These are phyloP conservation scores for Avena eriantha DNA, from an alignment of 176 grass and related monocot genomes.

Conservation along the genomic window DNA sequence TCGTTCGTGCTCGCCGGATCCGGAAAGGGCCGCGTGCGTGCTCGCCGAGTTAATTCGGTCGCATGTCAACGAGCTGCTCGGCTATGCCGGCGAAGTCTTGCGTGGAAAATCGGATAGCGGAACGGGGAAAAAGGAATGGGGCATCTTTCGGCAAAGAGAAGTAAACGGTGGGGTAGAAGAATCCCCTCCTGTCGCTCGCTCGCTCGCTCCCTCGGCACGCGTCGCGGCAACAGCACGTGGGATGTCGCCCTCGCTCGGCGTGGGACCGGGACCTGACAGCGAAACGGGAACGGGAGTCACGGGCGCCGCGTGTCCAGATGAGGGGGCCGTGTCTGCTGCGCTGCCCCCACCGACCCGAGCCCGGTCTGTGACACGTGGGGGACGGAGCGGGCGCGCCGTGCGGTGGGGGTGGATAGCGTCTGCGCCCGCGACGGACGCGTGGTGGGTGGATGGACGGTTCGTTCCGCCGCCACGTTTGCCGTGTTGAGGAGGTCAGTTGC, in stretches of 20 bases:
- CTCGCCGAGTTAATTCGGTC: too few relatives aligned
- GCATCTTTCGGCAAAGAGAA: neutral
- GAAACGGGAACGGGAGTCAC: slow-evolving; percentile 8
- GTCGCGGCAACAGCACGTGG: slow-evolving; percentile 10
- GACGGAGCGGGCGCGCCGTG: neutral
- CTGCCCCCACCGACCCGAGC: slow-evolving; percentile 8
- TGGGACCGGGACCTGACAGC: slow-evolving; percentile 1
- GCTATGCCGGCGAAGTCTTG: too few relatives aligned
- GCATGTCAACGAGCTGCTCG: neutral
- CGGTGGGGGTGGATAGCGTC: neutral
- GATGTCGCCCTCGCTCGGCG: neutral
- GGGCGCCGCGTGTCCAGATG: slow-evolving; percentile 18
- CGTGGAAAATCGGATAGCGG: neutral
- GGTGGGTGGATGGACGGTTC: neutral
- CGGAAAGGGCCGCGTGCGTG: too few relatives aligned
- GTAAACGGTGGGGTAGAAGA: neutral
- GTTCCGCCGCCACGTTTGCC: neutral
- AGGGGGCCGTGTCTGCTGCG: neutral
- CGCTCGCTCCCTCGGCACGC: too few relatives aligned
- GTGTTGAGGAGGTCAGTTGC: neutral
- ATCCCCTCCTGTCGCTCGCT: neutral
- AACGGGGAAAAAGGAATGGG: neutral
- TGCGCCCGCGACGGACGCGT: neutral
- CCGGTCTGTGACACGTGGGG: slow-evolving; percentile 22
- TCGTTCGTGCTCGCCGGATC: too few relatives aligned